phyloP scores from a whole-genome alignment of 192 early-diverging fungal species.

The Blastocladiella britannica region DNA sequence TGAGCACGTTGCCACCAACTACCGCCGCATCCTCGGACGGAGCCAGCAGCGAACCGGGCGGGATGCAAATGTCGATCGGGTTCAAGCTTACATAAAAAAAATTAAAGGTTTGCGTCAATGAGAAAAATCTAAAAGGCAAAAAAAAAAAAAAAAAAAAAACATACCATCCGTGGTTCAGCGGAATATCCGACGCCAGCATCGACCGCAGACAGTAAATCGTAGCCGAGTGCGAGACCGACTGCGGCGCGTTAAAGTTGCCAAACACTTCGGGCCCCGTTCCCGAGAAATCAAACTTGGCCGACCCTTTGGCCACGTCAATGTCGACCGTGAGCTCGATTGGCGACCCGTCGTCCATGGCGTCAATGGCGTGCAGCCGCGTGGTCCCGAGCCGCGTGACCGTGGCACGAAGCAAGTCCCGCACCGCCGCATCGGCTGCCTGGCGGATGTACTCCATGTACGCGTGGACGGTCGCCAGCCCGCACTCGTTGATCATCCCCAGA shows the following conservation, averaged over 20 bases:
- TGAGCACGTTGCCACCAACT: slow-evolving; percentile 92
- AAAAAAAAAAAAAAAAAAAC: too few species aligned
- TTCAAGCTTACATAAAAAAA: too few species aligned
- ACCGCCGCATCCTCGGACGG: slow-evolving; percentile 74
- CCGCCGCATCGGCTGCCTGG: slow-evolving; percentile 67
- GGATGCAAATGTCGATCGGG: slow-evolving; percentile 63
- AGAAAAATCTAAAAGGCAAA: too few species aligned
- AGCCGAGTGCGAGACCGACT: slow-evolving; percentile 59
- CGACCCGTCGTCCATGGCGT: slow-evolving; percentile 87
- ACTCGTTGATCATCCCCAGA: slow-evolving; percentile 58
- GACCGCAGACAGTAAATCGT: slow-evolving; percentile 91
- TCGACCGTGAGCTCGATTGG: slow-evolving; percentile 50
- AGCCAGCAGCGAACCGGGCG: slow-evolving; percentile 48
- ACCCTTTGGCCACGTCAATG: slow-evolving; percentile 50
- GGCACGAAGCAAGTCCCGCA: slow-evolving; percentile 49
- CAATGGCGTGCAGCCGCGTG: slow-evolving; percentile 20
- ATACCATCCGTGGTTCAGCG: slow-evolving; percentile 89
- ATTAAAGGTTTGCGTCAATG: too few species aligned
- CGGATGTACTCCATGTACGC: slow-evolving; percentile 91
- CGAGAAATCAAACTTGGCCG: slow-evolving; percentile 76
- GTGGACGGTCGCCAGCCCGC: slow-evolving; percentile 66
- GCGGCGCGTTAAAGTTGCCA: slow-evolving; percentile 4
- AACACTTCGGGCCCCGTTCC: slow-evolving; percentile 45
- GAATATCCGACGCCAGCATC: slow-evolving; percentile 75
- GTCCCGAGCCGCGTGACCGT: slow-evolving; percentile 19